These are phyloP conservation scores for Yamadazyma diddensiae DNA, from an alignment of 1,139 yeast species.

Conservation along the genomic window DNA sequence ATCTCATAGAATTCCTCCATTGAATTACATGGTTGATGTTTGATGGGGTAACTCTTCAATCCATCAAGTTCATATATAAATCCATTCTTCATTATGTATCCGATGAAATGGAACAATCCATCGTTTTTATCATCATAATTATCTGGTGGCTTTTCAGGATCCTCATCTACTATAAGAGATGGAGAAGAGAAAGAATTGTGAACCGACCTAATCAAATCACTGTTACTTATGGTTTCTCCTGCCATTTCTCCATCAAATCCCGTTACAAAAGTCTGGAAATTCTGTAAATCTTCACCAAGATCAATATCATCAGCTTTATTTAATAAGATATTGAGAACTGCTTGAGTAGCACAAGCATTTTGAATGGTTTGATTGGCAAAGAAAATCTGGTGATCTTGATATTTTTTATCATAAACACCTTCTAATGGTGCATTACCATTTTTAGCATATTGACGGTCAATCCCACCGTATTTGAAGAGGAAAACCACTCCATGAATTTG, in stretches of 20 bases:
- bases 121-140: conserved; percentile 43
- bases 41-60: conserved; percentile 55
- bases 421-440: conserved; percentile 33
- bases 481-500: conserved; percentile 64
- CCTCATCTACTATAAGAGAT: conserved; percentile 46
- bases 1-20: conserved; percentile 42
- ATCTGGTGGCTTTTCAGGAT: conserved; percentile 24
- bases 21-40: conserved; percentile 42
- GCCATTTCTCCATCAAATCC: conserved; percentile 57
- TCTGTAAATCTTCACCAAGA: conserved; percentile 48
- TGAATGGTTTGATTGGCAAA: conserved; percentile 68
- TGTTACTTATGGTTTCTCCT: conserved; percentile 65
- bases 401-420: conserved; percentile 45
- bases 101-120: conserved; percentile 63
- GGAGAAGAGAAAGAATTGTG: conserved; percentile 70
- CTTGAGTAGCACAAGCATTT: conserved; percentile 79
- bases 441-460: conserved; percentile 30
- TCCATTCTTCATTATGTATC: conserved; percentile 48
- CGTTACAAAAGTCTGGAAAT: conserved; percentile 50
- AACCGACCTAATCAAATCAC: conserved; percentile 54
- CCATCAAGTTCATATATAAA: conserved; percentile 68
- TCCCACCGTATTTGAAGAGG: conserved; percentile 56
- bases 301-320: conserved; percentile 34
- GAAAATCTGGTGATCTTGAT: conserved; percentile 40
- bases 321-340: conserved; percentile 59